Percentiles rank a stretch among this genome's conserved stretches.
Evolutionary conservation across 108 stramenopile genomes (phyloP).

Genomic region (Hondaea fermentalgiana): DNA sequence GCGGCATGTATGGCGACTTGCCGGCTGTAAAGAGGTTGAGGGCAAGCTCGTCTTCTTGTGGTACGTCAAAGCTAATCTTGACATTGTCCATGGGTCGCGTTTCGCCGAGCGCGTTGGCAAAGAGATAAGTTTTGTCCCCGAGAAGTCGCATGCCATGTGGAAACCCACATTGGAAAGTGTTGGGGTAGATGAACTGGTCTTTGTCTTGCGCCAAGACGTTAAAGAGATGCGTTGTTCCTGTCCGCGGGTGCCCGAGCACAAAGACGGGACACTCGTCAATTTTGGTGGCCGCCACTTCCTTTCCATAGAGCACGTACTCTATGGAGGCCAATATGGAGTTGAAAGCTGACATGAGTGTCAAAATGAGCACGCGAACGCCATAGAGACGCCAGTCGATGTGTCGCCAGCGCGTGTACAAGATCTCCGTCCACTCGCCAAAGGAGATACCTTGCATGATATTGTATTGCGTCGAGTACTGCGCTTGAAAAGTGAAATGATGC

Average conservation of each 20-base stretch:
- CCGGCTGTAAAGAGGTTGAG: background rate
- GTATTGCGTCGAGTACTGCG: background rate
- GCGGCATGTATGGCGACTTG: conserved; percentile 5
- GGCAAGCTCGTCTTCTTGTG: conserved; percentile 19
- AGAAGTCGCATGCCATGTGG: background rate
- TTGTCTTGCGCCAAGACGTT: background rate
- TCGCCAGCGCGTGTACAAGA: background rate
- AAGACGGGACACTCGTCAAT: background rate
- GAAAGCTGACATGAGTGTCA: background rate
- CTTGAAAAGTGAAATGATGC: background rate
- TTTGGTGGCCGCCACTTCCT: background rate
- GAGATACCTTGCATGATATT: background rate
- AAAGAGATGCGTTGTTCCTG: background rate
- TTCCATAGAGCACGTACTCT: background rate
- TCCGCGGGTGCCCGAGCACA: background rate
- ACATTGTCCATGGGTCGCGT: conserved; percentile 15
- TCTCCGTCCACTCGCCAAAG: background rate
- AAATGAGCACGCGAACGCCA: background rate
- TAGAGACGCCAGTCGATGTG: background rate
- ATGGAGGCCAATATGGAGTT: background rate
- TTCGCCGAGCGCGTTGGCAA: background rate
- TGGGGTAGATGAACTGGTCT: background rate
- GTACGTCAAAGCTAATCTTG: background rate
- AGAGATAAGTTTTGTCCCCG: background rate
- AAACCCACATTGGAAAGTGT: background rate